Evolutionary conservation across 805 yeast genomes (phyloP), one percentile per base, ranked within the genome.

Genomic region (Cyberlindnera xylosilytica): DNA sequence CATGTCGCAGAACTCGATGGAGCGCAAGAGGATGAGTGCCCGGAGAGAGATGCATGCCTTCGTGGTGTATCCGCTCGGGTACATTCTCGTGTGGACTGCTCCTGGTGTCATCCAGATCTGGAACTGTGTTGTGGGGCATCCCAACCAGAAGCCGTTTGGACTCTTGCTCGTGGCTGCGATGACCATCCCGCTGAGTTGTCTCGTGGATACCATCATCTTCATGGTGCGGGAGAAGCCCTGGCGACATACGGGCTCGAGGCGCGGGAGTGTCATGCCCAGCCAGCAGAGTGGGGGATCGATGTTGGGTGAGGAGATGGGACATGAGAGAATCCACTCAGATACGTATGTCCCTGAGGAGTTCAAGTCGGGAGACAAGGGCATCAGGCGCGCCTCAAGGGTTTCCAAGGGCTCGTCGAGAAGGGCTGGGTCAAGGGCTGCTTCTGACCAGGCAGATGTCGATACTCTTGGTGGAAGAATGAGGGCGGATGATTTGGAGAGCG

Each of bases 171-270:
- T 46, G 11, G 78, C 84, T 13, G 85, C 91, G 0, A 78, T 81
- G 45, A 78, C 81, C 68, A 86, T 85, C 59, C 90, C 96, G 2
- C 70, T 84, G 53, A 83, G 83, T 61, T 88, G 96, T 46, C 70
- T 80, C 18, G 78, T 88, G 17, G 95, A 89, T 57, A 72, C 88
- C 0, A 45, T 78, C 18, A 95, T 88, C 16, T 88, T 88, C 54
- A 64, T 83, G 28, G 75, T 79, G 42, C 70, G 93, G 39, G 97
- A 88, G 56, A 73, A 70, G 45, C 96, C 95, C 1, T 87, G 95
- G 95, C 35, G 39, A 4, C 38, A 36, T 10, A 53, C 55, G 36
- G 42, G 1, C 4, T 22, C 24, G 24, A 29, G 12, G 19, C n/a
- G 12, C 15, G 8, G 15, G n/a, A 27, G 30, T n/a, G 9, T 22